Conservation (phyloP, 2,329 filamentous ascomycete genomes). For the Lachnum nothofagi region DNA sequence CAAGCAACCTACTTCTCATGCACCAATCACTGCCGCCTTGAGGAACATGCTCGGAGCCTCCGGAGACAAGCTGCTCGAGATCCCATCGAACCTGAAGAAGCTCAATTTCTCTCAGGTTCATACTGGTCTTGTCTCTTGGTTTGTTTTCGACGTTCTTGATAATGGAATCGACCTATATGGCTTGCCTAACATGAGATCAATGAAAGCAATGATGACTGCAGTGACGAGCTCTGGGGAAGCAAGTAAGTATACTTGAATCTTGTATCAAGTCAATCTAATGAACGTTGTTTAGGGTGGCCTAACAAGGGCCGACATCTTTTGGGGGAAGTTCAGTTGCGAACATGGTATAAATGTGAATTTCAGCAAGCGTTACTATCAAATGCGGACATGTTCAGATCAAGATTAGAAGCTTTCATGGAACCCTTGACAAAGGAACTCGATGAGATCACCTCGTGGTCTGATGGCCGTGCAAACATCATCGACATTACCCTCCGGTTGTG, state of each 20-base stretch:
- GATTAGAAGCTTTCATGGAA: slow-evolving; percentile 5
- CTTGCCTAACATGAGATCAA: slow-evolving; percentile 11
- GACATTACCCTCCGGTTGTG: slow-evolving; percentile 5
- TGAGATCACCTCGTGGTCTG: background rate
- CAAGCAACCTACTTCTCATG: background rate
- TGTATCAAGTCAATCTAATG: background rate
- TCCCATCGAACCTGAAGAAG: background rate
- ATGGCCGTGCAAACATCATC: slow-evolving; percentile 7
- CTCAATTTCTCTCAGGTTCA: slow-evolving; percentile 7
- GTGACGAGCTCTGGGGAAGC: slow-evolving; percentile 6
- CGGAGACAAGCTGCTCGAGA: background rate
- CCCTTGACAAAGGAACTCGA: slow-evolving; percentile 5
- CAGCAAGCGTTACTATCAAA: slow-evolving; percentile 2
- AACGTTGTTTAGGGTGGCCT: slow-evolving; percentile 7
- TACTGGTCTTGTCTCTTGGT: slow-evolving; percentile 1
- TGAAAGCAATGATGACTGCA: slow-evolving; percentile 5
- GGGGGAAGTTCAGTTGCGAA: slow-evolving; percentile 9
- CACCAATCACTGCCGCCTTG: slow-evolving; percentile 10
- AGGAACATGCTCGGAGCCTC: slow-evolving; percentile 2
- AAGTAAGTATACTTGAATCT: background rate
- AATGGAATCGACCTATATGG: slow-evolving; percentile 5
- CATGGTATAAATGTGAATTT: slow-evolving; percentile 3
- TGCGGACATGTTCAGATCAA: background rate
- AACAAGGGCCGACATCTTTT: slow-evolving; percentile 3
- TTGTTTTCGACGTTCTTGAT: slow-evolving; percentile 9